A percentile compares a stretch with the other conserved stretches of the same genome.
Conservation (phyloP, 495 filamentous ascomycete genomes). For the Pyrenula aspistea region DNA sequence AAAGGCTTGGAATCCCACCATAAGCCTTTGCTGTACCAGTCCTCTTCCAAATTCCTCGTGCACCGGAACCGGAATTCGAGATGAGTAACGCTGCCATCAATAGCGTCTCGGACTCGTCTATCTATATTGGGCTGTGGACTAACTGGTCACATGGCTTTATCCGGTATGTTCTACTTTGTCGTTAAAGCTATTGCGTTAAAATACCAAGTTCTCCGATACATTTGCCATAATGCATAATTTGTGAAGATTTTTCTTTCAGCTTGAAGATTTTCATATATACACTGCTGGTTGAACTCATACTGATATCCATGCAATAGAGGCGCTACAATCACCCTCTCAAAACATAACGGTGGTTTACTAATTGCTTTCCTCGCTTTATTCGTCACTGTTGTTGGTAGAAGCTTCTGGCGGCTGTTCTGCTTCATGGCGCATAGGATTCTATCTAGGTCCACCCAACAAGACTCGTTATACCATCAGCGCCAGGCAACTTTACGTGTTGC, state of each 20-base stretch:
- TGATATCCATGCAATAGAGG: constrained; percentile 1
- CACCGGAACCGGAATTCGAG: neutral
- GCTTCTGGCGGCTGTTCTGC: constrained; percentile 10
- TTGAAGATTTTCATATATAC: neutral
- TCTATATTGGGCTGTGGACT: neutral
- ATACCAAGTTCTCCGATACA: neutral
- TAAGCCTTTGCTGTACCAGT: neutral
- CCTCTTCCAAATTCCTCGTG: neutral
- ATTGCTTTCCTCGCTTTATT: constrained; percentile 12
- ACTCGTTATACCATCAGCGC: neutral
- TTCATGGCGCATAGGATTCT: neutral
- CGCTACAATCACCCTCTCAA: constrained; percentile 8
- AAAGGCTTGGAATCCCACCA: neutral
- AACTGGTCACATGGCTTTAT: neutral
- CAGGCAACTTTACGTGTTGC: neutral
- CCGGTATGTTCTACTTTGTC: neutral
- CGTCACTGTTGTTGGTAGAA: constrained; percentile 4
- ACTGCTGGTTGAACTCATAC: neutral
- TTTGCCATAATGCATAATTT: neutral
- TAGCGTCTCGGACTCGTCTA: neutral
- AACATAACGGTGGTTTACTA: constrained; percentile 3
- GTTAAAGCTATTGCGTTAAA: neutral
- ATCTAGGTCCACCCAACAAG: neutral
- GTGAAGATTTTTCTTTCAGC: neutral
- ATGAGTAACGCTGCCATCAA: neutral